phyloP scores from a whole-genome alignment of 768 basidiomycete species.

The Cystobasidium onofrii region DNA sequence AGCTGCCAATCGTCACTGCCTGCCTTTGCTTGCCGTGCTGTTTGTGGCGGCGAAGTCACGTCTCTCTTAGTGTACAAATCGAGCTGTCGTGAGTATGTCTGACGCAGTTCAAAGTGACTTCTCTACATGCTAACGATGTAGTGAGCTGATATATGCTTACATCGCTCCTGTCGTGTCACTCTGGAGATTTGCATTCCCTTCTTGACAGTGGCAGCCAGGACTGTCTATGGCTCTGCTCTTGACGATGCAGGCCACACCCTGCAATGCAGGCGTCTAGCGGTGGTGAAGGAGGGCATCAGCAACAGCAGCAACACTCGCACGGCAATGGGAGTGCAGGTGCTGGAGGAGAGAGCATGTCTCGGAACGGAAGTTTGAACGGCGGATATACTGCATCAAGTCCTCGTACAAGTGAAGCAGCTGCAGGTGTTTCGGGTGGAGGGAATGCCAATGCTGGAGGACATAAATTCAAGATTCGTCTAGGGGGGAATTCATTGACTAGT shows the following conservation, averaged over 20 bases:
- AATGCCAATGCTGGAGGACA: not conserved
- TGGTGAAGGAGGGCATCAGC: not conserved
- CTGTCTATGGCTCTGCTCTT: not conserved
- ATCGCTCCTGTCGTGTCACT: no score
- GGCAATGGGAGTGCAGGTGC: not conserved
- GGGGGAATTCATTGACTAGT: not conserved
- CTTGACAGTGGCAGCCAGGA: no score
- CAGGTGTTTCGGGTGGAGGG: not conserved
- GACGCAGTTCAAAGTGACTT: no score
- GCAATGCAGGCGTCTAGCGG: slow-evolving; percentile 8
- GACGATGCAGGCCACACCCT: not conserved
- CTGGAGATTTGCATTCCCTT: not conserved
- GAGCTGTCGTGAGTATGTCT: no score
- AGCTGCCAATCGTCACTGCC: no score
- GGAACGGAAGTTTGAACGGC: not conserved
- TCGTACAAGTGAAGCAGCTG: not conserved
- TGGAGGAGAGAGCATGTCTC: not conserved
- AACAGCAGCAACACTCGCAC: not conserved
- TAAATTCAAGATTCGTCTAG: not conserved
- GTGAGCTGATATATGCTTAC: no score
- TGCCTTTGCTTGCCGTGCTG: no score
- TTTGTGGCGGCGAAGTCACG: no score
- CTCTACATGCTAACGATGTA: no score
- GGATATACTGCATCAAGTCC: not conserved
- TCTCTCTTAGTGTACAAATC: no score